phyloP scores from a whole-genome alignment of 768 basidiomycete genomes.

The Podaxis sp. region DNA sequence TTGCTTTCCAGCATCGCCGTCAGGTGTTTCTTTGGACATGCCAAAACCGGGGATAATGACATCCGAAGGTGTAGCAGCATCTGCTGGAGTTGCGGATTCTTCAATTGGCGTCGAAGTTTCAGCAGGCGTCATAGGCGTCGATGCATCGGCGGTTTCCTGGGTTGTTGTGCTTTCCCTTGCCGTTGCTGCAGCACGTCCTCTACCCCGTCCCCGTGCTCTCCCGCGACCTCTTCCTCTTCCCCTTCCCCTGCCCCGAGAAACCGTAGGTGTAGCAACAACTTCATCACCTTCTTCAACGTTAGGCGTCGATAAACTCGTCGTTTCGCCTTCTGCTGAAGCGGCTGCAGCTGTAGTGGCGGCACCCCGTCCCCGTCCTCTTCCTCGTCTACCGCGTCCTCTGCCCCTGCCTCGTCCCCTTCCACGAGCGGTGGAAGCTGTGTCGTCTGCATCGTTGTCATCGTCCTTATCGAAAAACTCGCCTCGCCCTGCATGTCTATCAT shows the following conservation, averaged over 20 bases:
- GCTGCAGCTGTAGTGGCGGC: conserved; percentile 16
- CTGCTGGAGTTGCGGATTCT: conserved; percentile 20
- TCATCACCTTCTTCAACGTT: conserved; percentile 23
- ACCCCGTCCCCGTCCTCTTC: conserved; percentile 18
- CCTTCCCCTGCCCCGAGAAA: conserved; percentile 30
- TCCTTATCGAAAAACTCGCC: conserved; percentile 80
- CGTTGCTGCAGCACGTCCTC: conserved; percentile 28
- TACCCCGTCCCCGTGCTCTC: conserved; percentile 33
- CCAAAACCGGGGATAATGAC: not conserved
- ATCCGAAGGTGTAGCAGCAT: conserved; percentile 11
- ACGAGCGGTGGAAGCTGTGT: conserved; percentile 22
- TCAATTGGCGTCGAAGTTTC: conserved; percentile 33
- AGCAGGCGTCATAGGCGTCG: conserved; percentile 26
- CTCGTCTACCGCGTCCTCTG: conserved; percentile 12
- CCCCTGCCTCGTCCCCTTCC: conserved; percentile 28
- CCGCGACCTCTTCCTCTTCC: conserved; percentile 35
- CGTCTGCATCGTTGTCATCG: conserved; percentile 60
- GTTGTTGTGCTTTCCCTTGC: conserved; percentile 14
- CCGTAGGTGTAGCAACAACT: conserved; percentile 20
- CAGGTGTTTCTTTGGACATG: not conserved
- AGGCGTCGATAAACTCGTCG: conserved; percentile 19
- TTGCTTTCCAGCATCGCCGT: not conserved
- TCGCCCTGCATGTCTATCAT: conserved; percentile 50
- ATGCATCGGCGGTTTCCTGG: conserved; percentile 19
- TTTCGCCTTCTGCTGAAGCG: conserved; percentile 4